phyloP scores from a whole-genome alignment of 2,329 filamentous ascomycete genomes.

The Botrytis fragariae region DNA sequence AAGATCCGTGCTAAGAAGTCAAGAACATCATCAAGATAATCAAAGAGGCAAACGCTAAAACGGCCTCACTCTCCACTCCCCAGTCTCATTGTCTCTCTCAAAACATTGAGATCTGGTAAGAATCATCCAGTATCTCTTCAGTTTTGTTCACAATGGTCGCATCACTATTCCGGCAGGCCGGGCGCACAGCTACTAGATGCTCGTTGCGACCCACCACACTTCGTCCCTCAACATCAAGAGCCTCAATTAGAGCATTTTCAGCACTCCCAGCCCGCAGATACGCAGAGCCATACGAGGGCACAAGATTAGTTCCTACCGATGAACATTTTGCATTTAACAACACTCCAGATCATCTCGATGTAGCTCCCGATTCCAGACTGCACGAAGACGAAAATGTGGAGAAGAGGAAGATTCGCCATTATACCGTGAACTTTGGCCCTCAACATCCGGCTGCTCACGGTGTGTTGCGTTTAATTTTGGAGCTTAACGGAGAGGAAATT shows the following conservation, averaged over 20 bases:
- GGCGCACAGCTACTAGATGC: slow-evolving; percentile 67
- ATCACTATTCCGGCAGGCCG: slow-evolving; percentile 69
- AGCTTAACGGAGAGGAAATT: slow-evolving; percentile 97
- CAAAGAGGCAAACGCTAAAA: slow-evolving; percentile 16
- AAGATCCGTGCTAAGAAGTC: slow-evolving; percentile 23
- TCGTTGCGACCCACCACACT: slow-evolving; percentile 47
- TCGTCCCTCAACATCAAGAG: slow-evolving; percentile 38
- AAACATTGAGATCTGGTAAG: slow-evolving; percentile 31
- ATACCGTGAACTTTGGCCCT: slow-evolving; percentile 98
- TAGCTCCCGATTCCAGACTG: slow-evolving; percentile 41
- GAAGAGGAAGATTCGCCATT: slow-evolving; percentile 90
- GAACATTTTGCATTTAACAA: slow-evolving; percentile 59
- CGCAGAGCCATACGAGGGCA: slow-evolving; percentile 55
- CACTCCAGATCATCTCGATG: slow-evolving; percentile 39
- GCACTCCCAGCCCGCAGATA: slow-evolving; percentile 61
- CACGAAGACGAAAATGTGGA: slow-evolving; percentile 45
- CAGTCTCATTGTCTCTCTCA: slow-evolving; percentile 25
- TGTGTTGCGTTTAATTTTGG: slow-evolving; percentile 94
- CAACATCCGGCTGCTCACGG: slow-evolving; percentile 98
- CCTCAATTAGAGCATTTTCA: slow-evolving; percentile 60
- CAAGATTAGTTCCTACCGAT: slow-evolving; percentile 55
- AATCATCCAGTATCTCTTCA: slow-evolving; percentile 25
- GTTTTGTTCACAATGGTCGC: slow-evolving; percentile 60
- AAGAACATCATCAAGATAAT: slow-evolving; percentile 28
- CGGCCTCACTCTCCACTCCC: slow-evolving; percentile 23